Percentiles rank a stretch among this genome's conserved stretches.
phyloP scores from a whole-genome alignment of 225 moss, liverwort and hornwort species.

The Rhytidiadelphus loreus region DNA sequence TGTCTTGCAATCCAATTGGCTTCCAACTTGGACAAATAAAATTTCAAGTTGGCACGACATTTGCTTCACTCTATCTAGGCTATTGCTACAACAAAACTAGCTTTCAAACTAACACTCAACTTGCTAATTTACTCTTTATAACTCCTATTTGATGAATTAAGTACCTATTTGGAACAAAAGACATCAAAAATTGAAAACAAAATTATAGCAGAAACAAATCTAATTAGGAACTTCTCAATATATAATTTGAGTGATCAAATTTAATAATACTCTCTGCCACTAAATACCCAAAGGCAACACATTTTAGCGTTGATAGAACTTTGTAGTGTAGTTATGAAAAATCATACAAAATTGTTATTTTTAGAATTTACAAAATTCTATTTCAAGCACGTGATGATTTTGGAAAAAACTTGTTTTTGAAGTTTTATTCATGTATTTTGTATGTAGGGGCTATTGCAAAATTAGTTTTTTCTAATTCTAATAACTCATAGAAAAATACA shows the following conservation, averaged over 20 bases:
- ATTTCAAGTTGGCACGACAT: no score
- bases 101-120: no score
- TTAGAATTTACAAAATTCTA: not conserved
- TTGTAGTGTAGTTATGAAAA: not conserved
- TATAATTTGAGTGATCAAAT: not conserved
- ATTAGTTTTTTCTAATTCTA: not conserved
- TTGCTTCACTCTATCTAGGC: no score
- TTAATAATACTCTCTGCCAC: fast-evolving
- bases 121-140: no score
- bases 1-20: no score
- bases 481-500: not conserved
- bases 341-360: not conserved
- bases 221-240: no score
- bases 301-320: not conserved
- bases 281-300: not conserved
- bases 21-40: no score
- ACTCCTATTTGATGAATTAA: no score
- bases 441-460: not conserved
- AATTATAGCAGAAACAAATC: no score
- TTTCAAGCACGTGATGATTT: not conserved
- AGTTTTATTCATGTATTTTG: not conserved
- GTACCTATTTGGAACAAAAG: no score
- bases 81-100: no score
- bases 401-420: not conserved
- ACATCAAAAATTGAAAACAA: no score